phyloP scores from a whole-genome alignment of 2,329 filamentous ascomycete species.

The Biscogniauxia mediterranea region DNA sequence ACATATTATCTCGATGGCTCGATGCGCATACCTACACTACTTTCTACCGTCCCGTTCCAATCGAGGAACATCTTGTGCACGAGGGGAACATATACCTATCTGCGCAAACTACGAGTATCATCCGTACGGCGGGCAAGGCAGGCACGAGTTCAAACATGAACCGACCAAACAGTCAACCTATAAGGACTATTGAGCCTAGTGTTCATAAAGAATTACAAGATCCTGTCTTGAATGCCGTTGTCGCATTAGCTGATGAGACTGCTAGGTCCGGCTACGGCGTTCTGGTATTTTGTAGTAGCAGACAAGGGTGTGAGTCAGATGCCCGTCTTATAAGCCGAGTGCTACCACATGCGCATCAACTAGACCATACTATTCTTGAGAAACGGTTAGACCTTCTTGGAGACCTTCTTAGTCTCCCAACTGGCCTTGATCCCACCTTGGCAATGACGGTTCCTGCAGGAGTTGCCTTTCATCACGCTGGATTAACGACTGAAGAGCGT shows the following conservation, averaged over 20 bases:
- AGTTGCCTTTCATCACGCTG: constrained; percentile 72
- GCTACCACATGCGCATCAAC: constrained; percentile 51
- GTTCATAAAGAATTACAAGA: constrained; percentile 61
- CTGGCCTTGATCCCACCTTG: constrained; percentile 64
- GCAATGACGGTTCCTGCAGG: constrained; percentile 63
- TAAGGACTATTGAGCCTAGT: constrained; percentile 54
- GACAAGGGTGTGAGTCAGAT: constrained; percentile 64
- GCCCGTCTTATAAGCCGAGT: constrained; percentile 66
- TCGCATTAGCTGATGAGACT: constrained; percentile 68
- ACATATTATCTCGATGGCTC: constrained; percentile 68
- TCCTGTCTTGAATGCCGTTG: constrained; percentile 66
- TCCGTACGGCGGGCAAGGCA: constrained; percentile 56
- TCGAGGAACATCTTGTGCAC: constrained; percentile 72
- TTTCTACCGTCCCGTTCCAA: constrained; percentile 70
- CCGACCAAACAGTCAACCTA: constrained; percentile 38
- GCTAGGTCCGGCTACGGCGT: constrained; percentile 67
- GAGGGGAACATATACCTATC: constrained; percentile 66
- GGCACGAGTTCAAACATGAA: constrained; percentile 34
- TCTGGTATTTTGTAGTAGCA: constrained; percentile 71
- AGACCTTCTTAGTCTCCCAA: constrained; percentile 63
- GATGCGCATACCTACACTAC: constrained; percentile 70
- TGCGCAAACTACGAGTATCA: constrained; percentile 55
- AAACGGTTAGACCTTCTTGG: constrained; percentile 62
- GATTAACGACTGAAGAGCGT: constrained; percentile 72
- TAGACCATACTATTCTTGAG: constrained; percentile 50